These are phyloP conservation scores for Metschnikowia aberdeeniae DNA, from an alignment of 805 yeast species.

Conservation along the genomic window DNA sequence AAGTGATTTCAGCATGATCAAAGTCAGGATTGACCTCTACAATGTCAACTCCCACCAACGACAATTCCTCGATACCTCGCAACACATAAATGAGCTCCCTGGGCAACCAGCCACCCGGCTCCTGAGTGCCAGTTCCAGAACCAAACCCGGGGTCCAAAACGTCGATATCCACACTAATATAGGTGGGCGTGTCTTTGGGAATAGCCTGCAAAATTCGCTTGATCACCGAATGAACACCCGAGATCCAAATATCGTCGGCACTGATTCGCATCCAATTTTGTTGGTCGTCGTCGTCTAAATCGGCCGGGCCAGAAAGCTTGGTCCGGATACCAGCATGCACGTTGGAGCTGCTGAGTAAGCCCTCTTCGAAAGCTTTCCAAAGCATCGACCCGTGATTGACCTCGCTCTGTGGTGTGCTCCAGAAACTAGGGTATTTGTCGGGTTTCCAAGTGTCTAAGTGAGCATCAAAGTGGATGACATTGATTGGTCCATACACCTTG, in stretches of 20 bases:
- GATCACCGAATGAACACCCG: slow-evolving; percentile 59
- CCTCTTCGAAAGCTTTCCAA: slow-evolving; percentile 76
- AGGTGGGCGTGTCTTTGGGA: slow-evolving; percentile 64
- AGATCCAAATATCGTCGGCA: slow-evolving; percentile 69
- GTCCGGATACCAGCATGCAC: slow-evolving; percentile 78
- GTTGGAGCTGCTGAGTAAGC: slow-evolving; percentile 53
- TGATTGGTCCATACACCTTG: slow-evolving; percentile 59
- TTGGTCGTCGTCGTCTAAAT: slow-evolving; percentile 57
- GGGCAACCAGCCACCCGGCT: slow-evolving; percentile 57
- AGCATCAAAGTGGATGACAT: slow-evolving; percentile 80
- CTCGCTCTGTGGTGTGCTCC: slow-evolving; percentile 54
- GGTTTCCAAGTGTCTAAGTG: slow-evolving; percentile 84
- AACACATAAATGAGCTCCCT: slow-evolving; percentile 49
- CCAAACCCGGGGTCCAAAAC: slow-evolving; percentile 56
- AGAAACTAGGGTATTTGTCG: slow-evolving; percentile 58
- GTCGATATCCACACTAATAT: slow-evolving; percentile 74
- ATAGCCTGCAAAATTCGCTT: slow-evolving; percentile 49
- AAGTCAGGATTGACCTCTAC: slow-evolving; percentile 62
- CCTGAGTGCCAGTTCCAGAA: slow-evolving; percentile 57
- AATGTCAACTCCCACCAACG: slow-evolving; percentile 52
- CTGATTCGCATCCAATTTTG: slow-evolving; percentile 68
- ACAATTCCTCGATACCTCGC: slow-evolving; percentile 41
- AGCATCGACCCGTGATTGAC: slow-evolving; percentile 84
- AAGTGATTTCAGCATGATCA: slow-evolving; percentile 62
- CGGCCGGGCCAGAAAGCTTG: slow-evolving; percentile 57